These are phyloP conservation scores for Polyplosphaeria fusca DNA, from an alignment of 495 filamentous ascomycete species.

Conservation along the genomic window DNA sequence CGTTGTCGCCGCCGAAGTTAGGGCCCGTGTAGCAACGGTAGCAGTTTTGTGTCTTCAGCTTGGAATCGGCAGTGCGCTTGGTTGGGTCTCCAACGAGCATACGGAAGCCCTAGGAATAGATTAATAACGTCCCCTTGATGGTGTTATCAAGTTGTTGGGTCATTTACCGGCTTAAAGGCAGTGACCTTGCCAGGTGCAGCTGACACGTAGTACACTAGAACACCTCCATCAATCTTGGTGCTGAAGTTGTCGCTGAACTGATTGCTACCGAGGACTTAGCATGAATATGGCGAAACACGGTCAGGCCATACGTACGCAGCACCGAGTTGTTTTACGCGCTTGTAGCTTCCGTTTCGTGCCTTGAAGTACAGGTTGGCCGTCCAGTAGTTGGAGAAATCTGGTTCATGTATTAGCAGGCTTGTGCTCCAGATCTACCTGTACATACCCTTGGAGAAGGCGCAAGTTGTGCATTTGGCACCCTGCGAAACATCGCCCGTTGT, in stretches of 20 bases:
- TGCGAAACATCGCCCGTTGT: constrained; percentile 18
- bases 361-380: constrained; percentile 30
- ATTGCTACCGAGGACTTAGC: not conserved
- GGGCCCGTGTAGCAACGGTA: constrained; percentile 26
- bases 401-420: no score
- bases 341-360: constrained; percentile 28
- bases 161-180: constrained; percentile 40
- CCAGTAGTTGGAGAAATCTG: constrained; percentile 25
- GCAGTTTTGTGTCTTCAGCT: constrained; percentile 23
- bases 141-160: not conserved
- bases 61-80: constrained; percentile 3
- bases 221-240: constrained; percentile 38
- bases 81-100: constrained; percentile 24
- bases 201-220: constrained; percentile 26
- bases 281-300: not conserved
- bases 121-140: not conserved
- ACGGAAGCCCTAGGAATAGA: constrained; percentile 28
- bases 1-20: constrained; percentile 25
- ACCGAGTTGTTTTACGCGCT: constrained; percentile 21
- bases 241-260: constrained; percentile 49
- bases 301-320: constrained; percentile 12
- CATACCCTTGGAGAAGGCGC: constrained; percentile 10
- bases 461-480: constrained; percentile 20
- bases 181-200: constrained; percentile 39
- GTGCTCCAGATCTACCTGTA: no score